These are phyloP conservation scores for Microbotryomycetes sp. DNA, from an alignment of 1,284 basidiomycete species.

Conservation along the genomic window DNA sequence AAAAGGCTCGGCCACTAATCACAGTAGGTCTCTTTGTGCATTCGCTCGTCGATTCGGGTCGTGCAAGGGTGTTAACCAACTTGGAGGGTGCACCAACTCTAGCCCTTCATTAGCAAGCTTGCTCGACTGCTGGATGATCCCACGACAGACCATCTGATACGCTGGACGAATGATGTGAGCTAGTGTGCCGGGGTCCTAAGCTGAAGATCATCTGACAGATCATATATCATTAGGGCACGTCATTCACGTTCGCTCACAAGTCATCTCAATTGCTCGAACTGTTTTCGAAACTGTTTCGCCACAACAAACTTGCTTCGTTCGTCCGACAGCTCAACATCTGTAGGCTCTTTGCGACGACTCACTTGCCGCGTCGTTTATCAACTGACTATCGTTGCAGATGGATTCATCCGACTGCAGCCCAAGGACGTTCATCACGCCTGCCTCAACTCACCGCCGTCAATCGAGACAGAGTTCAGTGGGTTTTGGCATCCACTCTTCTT, in stretches of 20 bases:
- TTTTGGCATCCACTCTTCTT: conserved; percentile 12
- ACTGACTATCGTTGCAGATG: conserved; percentile 6
- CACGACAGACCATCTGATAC: conserved; percentile 7
- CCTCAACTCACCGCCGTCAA: background rate
- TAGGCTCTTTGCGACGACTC: background rate
- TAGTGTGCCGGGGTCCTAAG: background rate
- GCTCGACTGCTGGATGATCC: conserved; percentile 8
- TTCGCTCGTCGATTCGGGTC: background rate
- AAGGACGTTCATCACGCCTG: conserved; percentile 18
- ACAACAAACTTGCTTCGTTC: conserved; percentile 20
- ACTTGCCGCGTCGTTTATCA: background rate
- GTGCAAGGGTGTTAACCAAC: background rate
- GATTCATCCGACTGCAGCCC: conserved; percentile 21
- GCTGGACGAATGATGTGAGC: conserved; percentile 17
- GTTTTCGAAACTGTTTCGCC: conserved; percentile 21
- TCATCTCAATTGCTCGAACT: conserved; percentile 1
- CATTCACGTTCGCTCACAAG: conserved; percentile 21
- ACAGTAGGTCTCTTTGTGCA: background rate
- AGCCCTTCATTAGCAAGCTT: conserved; percentile 16
- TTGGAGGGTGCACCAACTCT: background rate
- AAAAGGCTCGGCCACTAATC: background rate
- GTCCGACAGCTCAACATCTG: conserved; percentile 34
- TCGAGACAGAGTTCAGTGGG: conserved; percentile 14
- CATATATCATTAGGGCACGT: conserved; percentile 7
- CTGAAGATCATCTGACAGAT: background rate